Conservation (phyloP, 768 basidiomycete species). For the Hemileccinum impolitum region DNA sequence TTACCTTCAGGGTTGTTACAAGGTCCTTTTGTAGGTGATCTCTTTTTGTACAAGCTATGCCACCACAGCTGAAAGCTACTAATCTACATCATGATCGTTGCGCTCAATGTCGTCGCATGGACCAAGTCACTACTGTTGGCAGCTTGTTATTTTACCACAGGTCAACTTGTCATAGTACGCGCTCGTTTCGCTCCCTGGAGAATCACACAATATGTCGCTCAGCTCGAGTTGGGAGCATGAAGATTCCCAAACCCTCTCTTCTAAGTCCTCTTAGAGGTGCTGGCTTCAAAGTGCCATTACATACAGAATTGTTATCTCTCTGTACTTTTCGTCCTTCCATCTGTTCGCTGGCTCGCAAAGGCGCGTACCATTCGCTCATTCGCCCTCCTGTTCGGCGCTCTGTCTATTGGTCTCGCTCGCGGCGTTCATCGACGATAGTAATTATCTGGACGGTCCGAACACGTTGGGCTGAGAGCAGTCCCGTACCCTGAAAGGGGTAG, state of each 20-base stretch:
- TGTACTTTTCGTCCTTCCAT: slow-evolving; percentile 8
- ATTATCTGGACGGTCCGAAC: slow-evolving; percentile 32
- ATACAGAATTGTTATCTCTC: slow-evolving; percentile 7
- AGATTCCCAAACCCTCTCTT: not conserved
- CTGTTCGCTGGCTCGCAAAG: not conserved
- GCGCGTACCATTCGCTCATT: not conserved
- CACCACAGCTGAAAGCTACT: too few species aligned
- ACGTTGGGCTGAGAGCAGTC: slow-evolving; percentile 23
- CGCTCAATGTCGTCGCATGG: too few species aligned
- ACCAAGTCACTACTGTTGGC: too few species aligned
- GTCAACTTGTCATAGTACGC: too few species aligned
- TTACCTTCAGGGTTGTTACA: too few species aligned
- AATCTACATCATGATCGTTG: too few species aligned
- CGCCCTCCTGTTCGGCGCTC: slow-evolving; percentile 10
- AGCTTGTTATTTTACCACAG: too few species aligned
- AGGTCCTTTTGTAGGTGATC: too few species aligned
- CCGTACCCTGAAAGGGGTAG: too few species aligned
- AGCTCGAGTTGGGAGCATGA: slow-evolving; percentile 17
- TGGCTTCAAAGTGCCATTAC: slow-evolving; percentile 5
- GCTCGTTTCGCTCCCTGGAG: too few species aligned
- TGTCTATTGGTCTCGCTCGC: slow-evolving; percentile 17
- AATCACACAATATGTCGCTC: slow-evolving; percentile 6
- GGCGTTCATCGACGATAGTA: slow-evolving; percentile 29
- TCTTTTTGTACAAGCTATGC: too few species aligned
- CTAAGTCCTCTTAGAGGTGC: not conserved